Evolutionary conservation across 2,329 filamentous ascomycete species (phyloP), one percentile per base, ranked within the genome.

Genomic region (Zymoseptoria pseudotritici): DNA sequence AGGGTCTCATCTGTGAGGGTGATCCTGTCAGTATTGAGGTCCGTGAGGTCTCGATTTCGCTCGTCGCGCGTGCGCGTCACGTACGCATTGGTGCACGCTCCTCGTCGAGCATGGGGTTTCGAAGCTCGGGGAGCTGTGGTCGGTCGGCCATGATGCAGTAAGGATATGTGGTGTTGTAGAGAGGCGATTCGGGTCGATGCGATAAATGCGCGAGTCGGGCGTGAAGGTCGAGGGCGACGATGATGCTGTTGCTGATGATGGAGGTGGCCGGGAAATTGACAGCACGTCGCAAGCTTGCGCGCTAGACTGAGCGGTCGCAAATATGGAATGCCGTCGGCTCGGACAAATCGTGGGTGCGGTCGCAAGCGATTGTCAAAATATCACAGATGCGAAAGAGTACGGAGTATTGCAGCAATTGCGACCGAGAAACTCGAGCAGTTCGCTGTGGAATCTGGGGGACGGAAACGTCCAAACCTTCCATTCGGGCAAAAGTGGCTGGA

Each of bases 61-160:
- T 58, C 29, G 55, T 24, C 53, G n/a, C 54, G 50, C 26, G 55
- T 53, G 50, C 36, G 56, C 59, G 63, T 56, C 58, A 79, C 80
- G 68, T 87, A 90, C 87, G 83, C 56, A 78, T 70, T 57, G 87
- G 87, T 58, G 86, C 79, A 66, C 84, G 80, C 61, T 86, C 83
- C 24, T 82, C 74, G 58, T 74, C 79, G 74, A 90, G 82, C 63
- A 89, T 79, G 65, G 83, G 86, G 73, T 90, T 90, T 71, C 81
- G 80, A 75, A 79, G 79, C 67, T 77, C 75, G 36, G 87, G 87
- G 64, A 90, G 78, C 54, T 72, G 50, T 36, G 69, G 67, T 57
- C 63, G 61, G 36, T 58, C 19, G 42, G 62, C 60, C 66, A 68
- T 69, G 22, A 53, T 57, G 58, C 42, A 58, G 5, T 46, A 46